These are phyloP conservation scores for Agaricus sinodeliciosus DNA, from an alignment of 768 basidiomycete genomes.

Conservation along the genomic window DNA sequence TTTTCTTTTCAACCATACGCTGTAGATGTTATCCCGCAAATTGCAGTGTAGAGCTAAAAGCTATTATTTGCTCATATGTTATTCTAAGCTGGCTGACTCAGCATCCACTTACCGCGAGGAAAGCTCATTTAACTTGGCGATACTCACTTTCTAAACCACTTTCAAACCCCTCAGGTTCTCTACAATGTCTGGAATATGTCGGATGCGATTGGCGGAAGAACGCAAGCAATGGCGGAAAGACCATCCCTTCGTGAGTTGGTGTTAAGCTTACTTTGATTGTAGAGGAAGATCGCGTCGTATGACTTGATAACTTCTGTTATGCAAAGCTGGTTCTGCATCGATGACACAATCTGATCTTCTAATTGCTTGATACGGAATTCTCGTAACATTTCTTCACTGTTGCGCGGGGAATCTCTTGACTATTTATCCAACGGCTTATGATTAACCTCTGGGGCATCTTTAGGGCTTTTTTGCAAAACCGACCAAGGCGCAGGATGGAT, in stretches of 20 bases:
- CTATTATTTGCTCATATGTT: neutral
- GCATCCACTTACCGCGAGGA: neutral
- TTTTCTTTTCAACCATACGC: too few relatives aligned
- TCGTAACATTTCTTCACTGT: neutral
- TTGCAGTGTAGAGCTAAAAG: neutral
- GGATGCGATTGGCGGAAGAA: slow-evolving; percentile 90
- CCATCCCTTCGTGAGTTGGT: slow-evolving; percentile 84
- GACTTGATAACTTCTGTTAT: neutral
- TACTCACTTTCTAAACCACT: neutral
- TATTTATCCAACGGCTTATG: neutral
- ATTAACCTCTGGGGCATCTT: neutral
- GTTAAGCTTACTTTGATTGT: neutral
- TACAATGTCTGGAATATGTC: slow-evolving; percentile 87
- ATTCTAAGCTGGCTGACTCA: slow-evolving; percentile 10
- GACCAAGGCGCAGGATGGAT: slow-evolving; percentile 81
- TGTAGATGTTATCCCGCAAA: too few relatives aligned
- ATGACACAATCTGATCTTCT: neutral
- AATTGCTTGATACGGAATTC: neutral
- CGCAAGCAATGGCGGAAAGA: slow-evolving; percentile 99
- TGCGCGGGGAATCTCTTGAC: neutral
- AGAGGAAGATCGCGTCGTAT: neutral
- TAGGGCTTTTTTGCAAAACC: slow-evolving; percentile 98
- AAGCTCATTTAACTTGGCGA: neutral
- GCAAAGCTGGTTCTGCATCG: neutral
- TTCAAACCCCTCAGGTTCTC: neutral